Evolutionary conservation across 2,329 filamentous ascomycete species (phyloP).

Genomic region (Bipolaris sorokiniana): DNA sequence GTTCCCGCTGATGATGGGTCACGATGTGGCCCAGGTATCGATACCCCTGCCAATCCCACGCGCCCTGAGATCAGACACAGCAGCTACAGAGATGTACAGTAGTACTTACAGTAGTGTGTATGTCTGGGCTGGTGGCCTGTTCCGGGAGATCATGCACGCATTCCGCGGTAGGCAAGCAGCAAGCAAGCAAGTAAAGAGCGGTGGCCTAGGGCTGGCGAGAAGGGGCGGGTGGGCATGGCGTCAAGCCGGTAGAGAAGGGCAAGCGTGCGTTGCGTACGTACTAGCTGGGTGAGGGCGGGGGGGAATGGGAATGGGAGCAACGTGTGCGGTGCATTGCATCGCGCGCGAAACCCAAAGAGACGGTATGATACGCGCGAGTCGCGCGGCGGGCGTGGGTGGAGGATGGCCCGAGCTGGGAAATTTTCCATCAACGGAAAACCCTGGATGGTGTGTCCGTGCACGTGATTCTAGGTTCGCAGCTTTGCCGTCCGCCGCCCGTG

Average conservation of each 20-base stretch:
- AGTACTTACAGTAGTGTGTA: no score
- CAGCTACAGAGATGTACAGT: neutral
- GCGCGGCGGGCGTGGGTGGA: slow-evolving; percentile 21
- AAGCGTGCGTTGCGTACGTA: neutral
- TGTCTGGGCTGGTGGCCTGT: slow-evolving; percentile 21
- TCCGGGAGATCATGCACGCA: slow-evolving; percentile 47
- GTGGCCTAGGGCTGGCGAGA: neutral
- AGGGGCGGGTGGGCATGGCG: neutral
- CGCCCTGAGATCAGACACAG: slow-evolving; percentile 36
- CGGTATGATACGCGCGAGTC: slow-evolving; percentile 36
- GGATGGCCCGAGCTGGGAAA: slow-evolving; percentile 28
- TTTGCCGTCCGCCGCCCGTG: neutral
- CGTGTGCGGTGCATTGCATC: neutral
- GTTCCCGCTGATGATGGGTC: slow-evolving; percentile 35
- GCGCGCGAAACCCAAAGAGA: slow-evolving; percentile 32
- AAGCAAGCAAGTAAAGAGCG: neutral
- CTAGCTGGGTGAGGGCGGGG: neutral
- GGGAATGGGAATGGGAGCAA: neutral
- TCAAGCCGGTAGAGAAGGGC: neutral
- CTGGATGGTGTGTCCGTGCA: slow-evolving; percentile 28
- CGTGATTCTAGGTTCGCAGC: slow-evolving; percentile 9
- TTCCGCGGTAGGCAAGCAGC: slow-evolving; percentile 22
- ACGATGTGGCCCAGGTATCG: slow-evolving; percentile 30
- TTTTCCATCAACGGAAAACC: slow-evolving; percentile 41
- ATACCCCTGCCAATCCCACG: slow-evolving; percentile 38